Percentiles rank a stretch among this genome's conserved stretches.
Evolutionary conservation across 1,284 basidiomycete genomes (phyloP).

Genomic region (Cryptococcus sp.): DNA sequence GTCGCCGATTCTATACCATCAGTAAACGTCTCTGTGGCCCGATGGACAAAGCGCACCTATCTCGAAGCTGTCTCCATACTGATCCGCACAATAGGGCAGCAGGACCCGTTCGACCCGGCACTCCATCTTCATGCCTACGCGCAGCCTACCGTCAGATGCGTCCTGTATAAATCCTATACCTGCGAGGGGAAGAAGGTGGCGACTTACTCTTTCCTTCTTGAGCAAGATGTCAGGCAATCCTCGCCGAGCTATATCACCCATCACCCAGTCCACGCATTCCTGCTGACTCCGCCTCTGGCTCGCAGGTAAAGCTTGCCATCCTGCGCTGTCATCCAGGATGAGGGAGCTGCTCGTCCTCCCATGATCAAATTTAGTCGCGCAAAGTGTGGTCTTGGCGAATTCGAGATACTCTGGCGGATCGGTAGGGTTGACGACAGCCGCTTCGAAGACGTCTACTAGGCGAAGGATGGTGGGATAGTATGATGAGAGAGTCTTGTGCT

Average conservation of each 20-base stretch:
- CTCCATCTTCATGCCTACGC: neutral
- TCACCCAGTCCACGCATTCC: constrained; percentile 29
- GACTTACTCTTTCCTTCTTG: constrained; percentile 17
- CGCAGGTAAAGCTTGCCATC: neutral
- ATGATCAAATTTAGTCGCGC: constrained; percentile 12
- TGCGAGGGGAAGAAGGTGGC: neutral
- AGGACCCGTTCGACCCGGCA: neutral
- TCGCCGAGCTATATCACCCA: constrained; percentile 18
- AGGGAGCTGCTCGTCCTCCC: neutral
- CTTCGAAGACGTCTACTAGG: constrained; percentile 15
- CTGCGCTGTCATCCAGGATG: neutral
- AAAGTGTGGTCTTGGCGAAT: constrained; percentile 20
- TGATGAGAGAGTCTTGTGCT: constrained; percentile 40
- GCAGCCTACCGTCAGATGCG: neutral
- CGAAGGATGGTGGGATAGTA: constrained; percentile 29
- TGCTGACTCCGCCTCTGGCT: constrained; percentile 16
- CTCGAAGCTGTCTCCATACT: neutral
- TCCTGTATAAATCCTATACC: neutral
- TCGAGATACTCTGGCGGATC: constrained; percentile 22
- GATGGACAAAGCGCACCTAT: neutral
- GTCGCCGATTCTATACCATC: constrained; percentile 42
- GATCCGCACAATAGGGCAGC: neutral
- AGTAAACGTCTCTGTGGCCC: constrained; percentile 1
- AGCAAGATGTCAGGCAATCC: constrained; percentile 20
- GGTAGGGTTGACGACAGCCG: constrained; percentile 3